These are phyloP conservation scores for Microdochium trichocladiopsis DNA, from an alignment of 2,329 filamentous ascomycete species.

Conservation along the genomic window DNA sequence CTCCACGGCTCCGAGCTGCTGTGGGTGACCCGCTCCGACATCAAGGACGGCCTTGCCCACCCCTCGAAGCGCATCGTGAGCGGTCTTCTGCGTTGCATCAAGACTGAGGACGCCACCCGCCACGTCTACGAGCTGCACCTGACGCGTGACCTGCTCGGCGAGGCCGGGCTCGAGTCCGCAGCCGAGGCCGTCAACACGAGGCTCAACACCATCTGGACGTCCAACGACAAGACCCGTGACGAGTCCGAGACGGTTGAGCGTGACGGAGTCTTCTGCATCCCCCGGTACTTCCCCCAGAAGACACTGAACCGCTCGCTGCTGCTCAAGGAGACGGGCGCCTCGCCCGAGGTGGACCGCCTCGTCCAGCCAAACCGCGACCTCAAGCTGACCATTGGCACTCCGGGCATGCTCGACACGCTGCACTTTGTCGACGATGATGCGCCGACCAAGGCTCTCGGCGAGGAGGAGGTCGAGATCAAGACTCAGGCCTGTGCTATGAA, in stretches of 20 bases:
- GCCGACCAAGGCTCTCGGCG: background rate
- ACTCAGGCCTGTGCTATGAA: background rate
- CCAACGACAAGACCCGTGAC: background rate
- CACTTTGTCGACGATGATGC: background rate
- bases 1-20: background rate
- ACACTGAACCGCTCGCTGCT: background rate
- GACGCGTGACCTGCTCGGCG: background rate
- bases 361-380: background rate
- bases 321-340: background rate
- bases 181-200: background rate
- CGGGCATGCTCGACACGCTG: background rate
- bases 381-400: background rate
- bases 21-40: background rate
- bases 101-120: background rate
- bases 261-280: background rate
- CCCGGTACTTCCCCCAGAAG: background rate
- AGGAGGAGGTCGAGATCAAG: background rate
- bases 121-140: background rate
- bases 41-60: background rate
- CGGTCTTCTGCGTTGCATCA: background rate
- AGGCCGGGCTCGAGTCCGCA: background rate
- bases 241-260: background rate
- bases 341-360: background rate
- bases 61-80: background rate
- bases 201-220: background rate